phyloP scores from a whole-genome alignment of 768 basidiomycete genomes.

The Pulveroboletus sp. region DNA sequence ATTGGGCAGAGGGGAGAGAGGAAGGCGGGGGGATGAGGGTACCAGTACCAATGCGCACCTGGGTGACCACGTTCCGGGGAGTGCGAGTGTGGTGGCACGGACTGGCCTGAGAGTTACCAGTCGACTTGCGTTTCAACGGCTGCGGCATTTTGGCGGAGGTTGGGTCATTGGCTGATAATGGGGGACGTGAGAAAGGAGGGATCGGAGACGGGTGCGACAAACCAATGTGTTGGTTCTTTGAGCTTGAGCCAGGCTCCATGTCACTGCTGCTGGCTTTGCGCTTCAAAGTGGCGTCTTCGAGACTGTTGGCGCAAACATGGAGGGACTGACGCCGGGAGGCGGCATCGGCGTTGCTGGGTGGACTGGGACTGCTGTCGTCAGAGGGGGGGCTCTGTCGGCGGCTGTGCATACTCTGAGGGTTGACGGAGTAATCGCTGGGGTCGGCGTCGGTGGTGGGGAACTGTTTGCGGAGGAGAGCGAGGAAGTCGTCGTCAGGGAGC shows the following conservation, averaged over 20 bases:
- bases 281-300: conserved; percentile 54
- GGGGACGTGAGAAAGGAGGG: not conserved
- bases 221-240: conserved; percentile 65
- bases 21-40: too few relatives aligned
- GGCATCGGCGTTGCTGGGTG: conserved; percentile 43
- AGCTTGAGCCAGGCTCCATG: conserved; percentile 58
- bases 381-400: conserved; percentile 45
- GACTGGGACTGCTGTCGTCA: conserved; percentile 78
- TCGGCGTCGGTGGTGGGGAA: conserved; percentile 38
- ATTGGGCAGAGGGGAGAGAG: too few relatives aligned
- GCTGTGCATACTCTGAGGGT: conserved; percentile 53
- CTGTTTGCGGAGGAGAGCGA: conserved; percentile 73
- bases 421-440: conserved; percentile 40
- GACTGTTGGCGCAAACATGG: conserved; percentile 30
- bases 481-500: conserved; percentile 70
- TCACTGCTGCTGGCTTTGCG: conserved; percentile 71
- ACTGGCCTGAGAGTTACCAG: conserved; percentile 34
- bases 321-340: conserved; percentile 19
- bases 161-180: conserved; percentile 20
- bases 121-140: conserved; percentile 37
- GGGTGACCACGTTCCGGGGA: not conserved
- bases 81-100: not conserved
- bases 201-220: conserved; percentile 21
- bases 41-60: too few relatives aligned
- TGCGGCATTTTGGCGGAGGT: conserved; percentile 23